A percentile compares a stretch with the other conserved stretches of the same genome.
Conservation (phyloP, 495 filamentous ascomycete genomes). For the Daldinia decipiens region DNA sequence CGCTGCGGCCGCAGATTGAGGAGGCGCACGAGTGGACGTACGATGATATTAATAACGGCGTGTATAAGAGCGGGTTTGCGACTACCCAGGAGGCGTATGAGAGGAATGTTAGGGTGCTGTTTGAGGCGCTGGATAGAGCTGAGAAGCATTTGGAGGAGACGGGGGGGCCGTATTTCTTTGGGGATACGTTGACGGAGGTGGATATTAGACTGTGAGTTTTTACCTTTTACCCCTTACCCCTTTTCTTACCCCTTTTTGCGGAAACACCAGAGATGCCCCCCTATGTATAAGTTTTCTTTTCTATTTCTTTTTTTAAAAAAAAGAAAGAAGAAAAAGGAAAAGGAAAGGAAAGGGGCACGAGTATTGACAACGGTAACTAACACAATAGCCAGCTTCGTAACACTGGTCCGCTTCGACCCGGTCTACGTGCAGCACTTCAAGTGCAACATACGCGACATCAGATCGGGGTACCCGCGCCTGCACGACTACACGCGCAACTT, state of each 20-base stretch:
- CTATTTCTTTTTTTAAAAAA: no score
- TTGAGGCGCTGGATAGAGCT: slow-evolving; percentile 74
- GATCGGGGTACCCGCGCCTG: slow-evolving; percentile 76
- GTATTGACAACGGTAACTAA: no score
- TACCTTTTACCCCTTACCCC: no score
- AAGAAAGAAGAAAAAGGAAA: no score
- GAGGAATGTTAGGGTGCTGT: slow-evolving; percentile 71
- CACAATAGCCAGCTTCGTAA: slow-evolving; percentile 66
- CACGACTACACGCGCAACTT: slow-evolving; percentile 73
- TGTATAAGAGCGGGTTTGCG: slow-evolving; percentile 61
- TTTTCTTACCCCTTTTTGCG: neutral
- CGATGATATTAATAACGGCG: slow-evolving; percentile 59
- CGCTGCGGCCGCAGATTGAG: slow-evolving; percentile 72
- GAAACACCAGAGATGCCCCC: no score
- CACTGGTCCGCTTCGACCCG: slow-evolving; percentile 84
- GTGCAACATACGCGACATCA: slow-evolving; percentile 85
- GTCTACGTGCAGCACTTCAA: slow-evolving; percentile 97
- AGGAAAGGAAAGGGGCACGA: no score
- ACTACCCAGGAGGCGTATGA: slow-evolving; percentile 81
- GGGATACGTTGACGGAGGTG: slow-evolving; percentile 75
- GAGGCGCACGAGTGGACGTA: slow-evolving; percentile 84
- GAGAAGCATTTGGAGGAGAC: slow-evolving; percentile 68
- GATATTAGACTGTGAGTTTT: slow-evolving; percentile 69
- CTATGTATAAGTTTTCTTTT: no score
- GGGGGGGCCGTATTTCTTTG: slow-evolving; percentile 72